Base-by-base conservation (phyloP, 805 yeast species). In the Lachancea lanzarotensis region DNA sequence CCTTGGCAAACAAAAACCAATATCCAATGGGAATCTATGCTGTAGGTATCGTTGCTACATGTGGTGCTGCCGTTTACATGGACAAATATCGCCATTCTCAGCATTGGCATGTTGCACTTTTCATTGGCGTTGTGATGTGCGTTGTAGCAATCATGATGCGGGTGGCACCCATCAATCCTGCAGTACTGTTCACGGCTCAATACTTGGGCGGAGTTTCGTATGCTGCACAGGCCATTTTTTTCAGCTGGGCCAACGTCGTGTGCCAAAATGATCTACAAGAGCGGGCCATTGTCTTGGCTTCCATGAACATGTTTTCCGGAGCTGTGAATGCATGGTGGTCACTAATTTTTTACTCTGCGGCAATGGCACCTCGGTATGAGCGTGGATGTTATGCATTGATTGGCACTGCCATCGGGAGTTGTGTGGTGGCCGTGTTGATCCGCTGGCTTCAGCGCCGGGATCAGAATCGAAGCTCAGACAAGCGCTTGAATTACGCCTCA, bases 281-380 rank as follows among this genome's bases (percentile, higher is more conserved):
- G 54, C 66, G 82, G 51, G 80, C 83, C 0, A 64, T 79, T 39
- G 78, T 76, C 3, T 65, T 78, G 48, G 82, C 79, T 1, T 74
- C 78, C 0, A 76, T 76, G 80, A 75, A 76, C 54, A 74, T 75
- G 78, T 74, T 75, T 58, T 70, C 76, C 33, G 70, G 72, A 48
- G 76, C 79, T 5, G 74, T 76, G 11, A 76, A 75, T 53, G 78
- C 79, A 3, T 76, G 81, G 81, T 76, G 80, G 78, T 66, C 75
- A 5, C 44, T 77, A 19, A 33, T 76, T 6, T 74, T 77, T 52
- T 77, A 68, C 51, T 62, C 67, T 30, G 80, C 79, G 2, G 63
- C 69, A 8, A 67, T 70, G 25, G 80, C 68, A 3, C 81, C 81
- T 1, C 63, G 66, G 39, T 75, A 71, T 49, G 63, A 57, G 43